A percentile compares a stretch with the other conserved stretches of the same genome.
phyloP scores from a whole-genome alignment of 108 stramenopile genomes.

The Fistulifera pelliculosa region DNA sequence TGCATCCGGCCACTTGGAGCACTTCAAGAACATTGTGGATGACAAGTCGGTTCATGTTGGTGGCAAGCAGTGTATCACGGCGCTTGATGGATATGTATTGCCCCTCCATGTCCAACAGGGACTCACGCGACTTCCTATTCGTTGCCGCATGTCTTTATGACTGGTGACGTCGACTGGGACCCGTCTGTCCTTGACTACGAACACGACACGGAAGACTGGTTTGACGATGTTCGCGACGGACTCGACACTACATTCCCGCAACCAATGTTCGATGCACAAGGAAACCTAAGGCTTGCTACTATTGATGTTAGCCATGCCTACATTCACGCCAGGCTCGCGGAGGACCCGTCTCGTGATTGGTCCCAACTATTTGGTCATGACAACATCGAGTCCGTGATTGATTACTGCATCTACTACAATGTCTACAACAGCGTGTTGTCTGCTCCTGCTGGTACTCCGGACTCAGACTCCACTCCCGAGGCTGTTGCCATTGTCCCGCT shows the following conservation, averaged over 20 bases:
- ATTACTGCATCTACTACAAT: too few species aligned
- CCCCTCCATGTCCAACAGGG: constrained; percentile 8
- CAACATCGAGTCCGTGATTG: too few species aligned
- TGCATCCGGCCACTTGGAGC: constrained; percentile 16
- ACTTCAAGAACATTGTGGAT: constrained; percentile 10
- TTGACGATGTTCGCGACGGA: neutral
- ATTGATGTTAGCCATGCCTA: too few species aligned
- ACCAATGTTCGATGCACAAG: too few species aligned
- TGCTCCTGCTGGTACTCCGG: too few species aligned
- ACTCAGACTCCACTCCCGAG: too few species aligned
- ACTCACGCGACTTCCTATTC: constrained; percentile 3
- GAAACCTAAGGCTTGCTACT: too few species aligned
- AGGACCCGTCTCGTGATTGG: too few species aligned
- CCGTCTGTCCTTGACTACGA: constrained; percentile 3
- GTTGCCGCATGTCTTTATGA: constrained; percentile 6
- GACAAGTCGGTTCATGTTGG: constrained; percentile 11
- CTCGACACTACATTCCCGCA: neutral
- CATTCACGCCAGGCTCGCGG: too few species aligned
- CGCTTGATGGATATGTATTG: constrained; percentile 10
- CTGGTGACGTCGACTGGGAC: neutral
- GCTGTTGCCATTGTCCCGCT: too few species aligned
- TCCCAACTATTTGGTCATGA: too few species aligned
- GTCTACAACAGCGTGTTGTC: too few species aligned
- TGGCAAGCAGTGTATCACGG: constrained; percentile 11
- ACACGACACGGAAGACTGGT: neutral